Conservation (phyloP, 2,329 filamentous ascomycete species). For the Monosporascus sp. region DNA sequence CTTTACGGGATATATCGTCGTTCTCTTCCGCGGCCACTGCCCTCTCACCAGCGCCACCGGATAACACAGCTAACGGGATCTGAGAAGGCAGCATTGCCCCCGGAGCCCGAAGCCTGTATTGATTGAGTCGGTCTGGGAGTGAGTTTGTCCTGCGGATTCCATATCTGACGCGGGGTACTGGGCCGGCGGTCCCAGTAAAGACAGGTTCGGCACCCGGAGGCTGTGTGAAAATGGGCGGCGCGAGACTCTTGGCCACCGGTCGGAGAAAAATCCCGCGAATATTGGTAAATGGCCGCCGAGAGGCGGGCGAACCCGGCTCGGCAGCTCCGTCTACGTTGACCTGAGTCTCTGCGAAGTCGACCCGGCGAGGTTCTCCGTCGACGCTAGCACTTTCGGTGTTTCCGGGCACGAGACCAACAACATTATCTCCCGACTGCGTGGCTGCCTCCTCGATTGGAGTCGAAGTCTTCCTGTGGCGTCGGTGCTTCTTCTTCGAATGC, state of each 20-base stretch:
- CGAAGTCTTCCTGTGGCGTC: slow-evolving; percentile 22
- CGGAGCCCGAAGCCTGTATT: slow-evolving; percentile 37
- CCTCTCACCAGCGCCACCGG: slow-evolving; percentile 17
- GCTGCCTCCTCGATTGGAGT: slow-evolving; percentile 9
- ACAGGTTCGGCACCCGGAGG: slow-evolving; percentile 25
- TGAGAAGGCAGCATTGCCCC: slow-evolving; percentile 45
- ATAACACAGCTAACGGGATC: slow-evolving; percentile 33
- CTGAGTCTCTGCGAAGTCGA: slow-evolving; percentile 47
- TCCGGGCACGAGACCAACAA: slow-evolving; percentile 20
- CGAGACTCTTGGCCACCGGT: slow-evolving; percentile 60
- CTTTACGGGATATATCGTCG: slow-evolving; percentile 46
- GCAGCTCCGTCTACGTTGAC: slow-evolving; percentile 19
- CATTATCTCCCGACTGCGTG: slow-evolving; percentile 22
- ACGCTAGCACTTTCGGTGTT: slow-evolving; percentile 5
- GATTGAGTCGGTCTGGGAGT: slow-evolving; percentile 62
- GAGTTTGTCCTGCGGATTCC: slow-evolving; percentile 71
- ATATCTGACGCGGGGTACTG: slow-evolving; percentile 52
- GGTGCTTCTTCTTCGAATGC: slow-evolving; percentile 40
- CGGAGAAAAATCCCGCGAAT: slow-evolving; percentile 57
- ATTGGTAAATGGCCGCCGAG: slow-evolving; percentile 45
- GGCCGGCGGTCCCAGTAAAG: slow-evolving; percentile 31
- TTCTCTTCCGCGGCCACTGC: slow-evolving; percentile 30
- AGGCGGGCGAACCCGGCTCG: slow-evolving; percentile 18
- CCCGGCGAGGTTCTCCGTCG: slow-evolving; percentile 44
- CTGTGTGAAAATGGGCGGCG: slow-evolving; percentile 64